These are phyloP conservation scores for Huntiella abstrusa DNA, from an alignment of 2,329 filamentous ascomycete genomes.

Conservation along the genomic window DNA sequence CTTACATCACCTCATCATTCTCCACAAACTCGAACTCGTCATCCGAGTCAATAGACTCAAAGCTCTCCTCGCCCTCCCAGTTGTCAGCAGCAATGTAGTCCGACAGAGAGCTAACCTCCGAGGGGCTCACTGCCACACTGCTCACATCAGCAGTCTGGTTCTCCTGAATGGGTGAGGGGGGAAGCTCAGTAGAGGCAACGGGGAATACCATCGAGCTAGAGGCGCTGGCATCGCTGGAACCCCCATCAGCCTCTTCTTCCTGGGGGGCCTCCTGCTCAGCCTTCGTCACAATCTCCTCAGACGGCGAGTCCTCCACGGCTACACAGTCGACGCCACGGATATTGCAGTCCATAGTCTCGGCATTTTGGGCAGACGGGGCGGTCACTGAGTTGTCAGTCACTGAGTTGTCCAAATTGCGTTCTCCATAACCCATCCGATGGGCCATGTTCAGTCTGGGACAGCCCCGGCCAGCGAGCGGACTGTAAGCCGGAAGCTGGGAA, in stretches of 20 bases:
- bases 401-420: too few relatives aligned
- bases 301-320: conserved; percentile 36
- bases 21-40: conserved; percentile 97
- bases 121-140: neutral
- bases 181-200: conserved; percentile 16
- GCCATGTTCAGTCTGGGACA: too few relatives aligned
- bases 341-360: conserved; percentile 42
- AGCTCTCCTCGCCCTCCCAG: conserved; percentile 55
- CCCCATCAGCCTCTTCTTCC: conserved; percentile 20
- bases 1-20: conserved; percentile 53
- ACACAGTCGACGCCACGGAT: conserved; percentile 94
- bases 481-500: neutral
- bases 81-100: conserved; percentile 33
- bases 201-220: conserved; percentile 31
- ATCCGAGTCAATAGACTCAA: conserved; percentile 88
- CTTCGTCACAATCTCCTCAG: neutral
- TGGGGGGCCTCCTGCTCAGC: conserved; percentile 16
- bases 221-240: conserved; percentile 20
- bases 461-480: too few relatives aligned
- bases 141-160: neutral
- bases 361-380: too few relatives aligned
- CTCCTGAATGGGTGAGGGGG: too few relatives aligned
- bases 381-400: too few relatives aligned
- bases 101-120: conserved; percentile 20
- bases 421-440: too few relatives aligned